Percentiles rank a stretch among this genome's conserved stretches.
phyloP scores from a whole-genome alignment of 78 protist species.

The Bodo saltans region DNA sequence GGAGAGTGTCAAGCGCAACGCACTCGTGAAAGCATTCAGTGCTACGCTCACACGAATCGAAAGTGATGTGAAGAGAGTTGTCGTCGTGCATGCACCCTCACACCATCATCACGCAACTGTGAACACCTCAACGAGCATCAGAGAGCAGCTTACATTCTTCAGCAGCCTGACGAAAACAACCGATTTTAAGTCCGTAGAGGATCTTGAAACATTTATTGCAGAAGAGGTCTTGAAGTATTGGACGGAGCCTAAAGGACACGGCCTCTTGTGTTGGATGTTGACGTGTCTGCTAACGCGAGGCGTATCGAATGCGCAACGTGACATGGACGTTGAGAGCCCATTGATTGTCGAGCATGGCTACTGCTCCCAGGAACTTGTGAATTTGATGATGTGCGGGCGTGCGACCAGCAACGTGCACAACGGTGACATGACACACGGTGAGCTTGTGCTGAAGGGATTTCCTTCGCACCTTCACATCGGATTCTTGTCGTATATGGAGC shows the following conservation, averaged over 20 bases:
- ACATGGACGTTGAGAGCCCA: background rate
- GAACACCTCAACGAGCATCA: background rate
- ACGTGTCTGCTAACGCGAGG: background rate
- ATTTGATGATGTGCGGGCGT: constrained; percentile 41
- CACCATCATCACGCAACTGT: too few relatives aligned
- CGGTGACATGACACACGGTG: background rate
- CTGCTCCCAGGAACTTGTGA: constrained; percentile 46
- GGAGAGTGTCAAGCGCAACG: background rate
- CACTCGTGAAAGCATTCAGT: background rate
- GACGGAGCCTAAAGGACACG: background rate
- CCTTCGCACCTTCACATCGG: constrained; percentile 24
- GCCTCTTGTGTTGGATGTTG: background rate
- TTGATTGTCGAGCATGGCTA: background rate
- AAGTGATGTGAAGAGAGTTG: too few relatives aligned
- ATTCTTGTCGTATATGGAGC: constrained; percentile 40
- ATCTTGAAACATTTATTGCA: too few relatives aligned
- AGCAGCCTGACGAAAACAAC: too few relatives aligned
- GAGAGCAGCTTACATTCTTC: background rate
- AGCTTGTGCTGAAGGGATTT: background rate
- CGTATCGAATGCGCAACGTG: background rate
- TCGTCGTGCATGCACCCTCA: too few relatives aligned
- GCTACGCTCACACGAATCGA: too few relatives aligned
- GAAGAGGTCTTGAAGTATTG: background rate
- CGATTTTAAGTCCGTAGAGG: too few relatives aligned
- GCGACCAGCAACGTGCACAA: constrained; percentile 43